Base-by-base conservation (phyloP, 345 rosid genomes). In the Eucalyptus fibrosa region DNA sequence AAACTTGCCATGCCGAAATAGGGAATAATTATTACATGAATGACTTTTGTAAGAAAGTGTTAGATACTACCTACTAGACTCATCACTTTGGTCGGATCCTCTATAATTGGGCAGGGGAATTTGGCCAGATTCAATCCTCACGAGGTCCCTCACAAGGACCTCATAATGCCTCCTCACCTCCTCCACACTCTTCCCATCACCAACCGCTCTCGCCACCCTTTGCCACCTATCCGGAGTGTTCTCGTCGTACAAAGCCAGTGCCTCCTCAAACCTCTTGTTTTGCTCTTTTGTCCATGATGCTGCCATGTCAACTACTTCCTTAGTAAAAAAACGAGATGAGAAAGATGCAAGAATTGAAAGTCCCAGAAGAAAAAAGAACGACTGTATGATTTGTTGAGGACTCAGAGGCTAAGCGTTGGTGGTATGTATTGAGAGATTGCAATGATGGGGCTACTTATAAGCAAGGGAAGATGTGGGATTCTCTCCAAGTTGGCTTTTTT, bases 81-180 rank as follows among this genome's bases (percentile, higher is more conserved):
- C 47, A 19, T 72, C 47, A 44, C 51, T 69, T 59, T 26, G 23
- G 51, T 69, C 87, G 16, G 50, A 24, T 32, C 81, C 34, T 55
- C 86, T 87, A 51, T 91, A 91, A 21, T 91, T 89, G 30, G 90
- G 92, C 14, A 87, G 86, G 34, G 89, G 90, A 44, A 89, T 34
- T 30, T 87, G 77, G 69, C 92, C 92, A 8, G 90, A 65, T 55
- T 91, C 92, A 80, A 91, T 91, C 86, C 51, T 82, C 67, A 30
- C 32, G 30, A 91, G 55, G 85, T 91, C 92, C 88, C 87, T 89
- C 28, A 87, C 88, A 19, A 91, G 92, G 44, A n/a, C 50, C 80
- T 81, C 89, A 50, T 91, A 91, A 24, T 91, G 92, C 87, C 86
- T 91, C 90, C 69, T 89, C 88, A 91, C 92, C 12, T 91, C 92